Percentiles rank a stretch among this genome's conserved stretches.
Evolutionary conservation across 164 flowering plant genomes (phyloP).

Genomic region (Piper longum): DNA sequence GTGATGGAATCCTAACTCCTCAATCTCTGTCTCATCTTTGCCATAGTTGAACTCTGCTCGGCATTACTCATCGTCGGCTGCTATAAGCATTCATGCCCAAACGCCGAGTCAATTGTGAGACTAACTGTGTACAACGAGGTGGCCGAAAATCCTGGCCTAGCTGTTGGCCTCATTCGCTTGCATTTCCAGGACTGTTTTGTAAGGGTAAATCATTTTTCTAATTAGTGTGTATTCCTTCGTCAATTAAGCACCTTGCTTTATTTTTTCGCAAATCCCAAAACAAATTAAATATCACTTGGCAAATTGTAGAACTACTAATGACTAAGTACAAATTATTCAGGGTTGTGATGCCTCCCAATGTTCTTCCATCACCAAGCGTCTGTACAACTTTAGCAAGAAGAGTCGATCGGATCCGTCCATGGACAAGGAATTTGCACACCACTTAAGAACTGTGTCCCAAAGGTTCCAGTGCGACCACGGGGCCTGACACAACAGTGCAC

Average conservation of each 20-base stretch:
- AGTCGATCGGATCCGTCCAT: constrained; percentile 3
- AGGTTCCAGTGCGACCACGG: not conserved
- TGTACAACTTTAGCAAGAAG: constrained; percentile 12
- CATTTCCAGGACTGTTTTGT: constrained; percentile 69
- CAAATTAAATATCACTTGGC: no score
- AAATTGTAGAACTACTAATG: no score
- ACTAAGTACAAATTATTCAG: not conserved
- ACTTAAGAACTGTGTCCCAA: constrained; percentile 3
- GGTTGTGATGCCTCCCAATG: constrained; percentile 8
- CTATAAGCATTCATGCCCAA: constrained; percentile 4
- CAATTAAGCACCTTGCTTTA: no score
- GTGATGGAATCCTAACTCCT: no score
- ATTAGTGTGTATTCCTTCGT: no score
- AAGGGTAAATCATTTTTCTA: constrained; percentile 16
- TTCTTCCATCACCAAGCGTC: not conserved
- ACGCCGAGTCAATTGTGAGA: constrained; percentile 12
- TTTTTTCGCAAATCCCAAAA: no score
- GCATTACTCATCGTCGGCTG: no score
- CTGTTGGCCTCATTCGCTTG: constrained; percentile 45
- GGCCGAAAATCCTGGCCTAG: constrained; percentile 32
- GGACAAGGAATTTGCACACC: not conserved
- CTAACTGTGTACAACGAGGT: constrained; percentile 27
- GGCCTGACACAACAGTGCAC: not conserved
- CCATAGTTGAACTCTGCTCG: no score
- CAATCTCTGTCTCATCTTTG: no score